These are phyloP conservation scores for Rhizopus stolonifer DNA, from an alignment of 371 early-diverging fungal species.

Conservation along the genomic window DNA sequence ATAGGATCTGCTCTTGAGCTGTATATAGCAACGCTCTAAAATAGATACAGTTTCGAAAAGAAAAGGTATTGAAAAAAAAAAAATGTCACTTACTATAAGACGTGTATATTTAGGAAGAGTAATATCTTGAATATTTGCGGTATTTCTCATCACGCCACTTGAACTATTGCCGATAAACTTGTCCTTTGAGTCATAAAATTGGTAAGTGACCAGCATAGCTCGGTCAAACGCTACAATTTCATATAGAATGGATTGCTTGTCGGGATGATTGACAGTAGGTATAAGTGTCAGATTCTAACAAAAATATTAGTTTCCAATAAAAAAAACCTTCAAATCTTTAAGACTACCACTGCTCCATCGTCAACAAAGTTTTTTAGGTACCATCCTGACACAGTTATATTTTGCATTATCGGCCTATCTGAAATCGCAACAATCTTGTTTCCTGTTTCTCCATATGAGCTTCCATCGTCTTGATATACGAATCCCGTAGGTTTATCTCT, in stretches of 20 bases:
- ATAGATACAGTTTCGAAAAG: neutral
- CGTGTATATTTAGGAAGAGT: constrained; percentile 41
- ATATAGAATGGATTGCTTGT: constrained; percentile 42
- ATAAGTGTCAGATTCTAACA: constrained; percentile 44
- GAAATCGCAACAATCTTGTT: constrained; percentile 37
- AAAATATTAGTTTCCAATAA: neutral
- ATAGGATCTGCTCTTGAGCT: constrained; percentile 46
- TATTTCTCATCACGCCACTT: constrained; percentile 35
- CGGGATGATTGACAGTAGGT: constrained; percentile 34
- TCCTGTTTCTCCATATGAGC: constrained; percentile 25
- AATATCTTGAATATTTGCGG: constrained; percentile 32
- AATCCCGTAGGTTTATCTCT: constrained; percentile 31
- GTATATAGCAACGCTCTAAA: constrained; percentile 36
- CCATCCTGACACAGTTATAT: constrained; percentile 33
- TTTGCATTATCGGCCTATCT: constrained; percentile 38
- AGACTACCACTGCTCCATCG: constrained; percentile 41
- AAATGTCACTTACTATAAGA: constrained; percentile 24
- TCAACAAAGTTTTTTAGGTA: constrained; percentile 49
- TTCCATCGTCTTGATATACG: constrained; percentile 41
- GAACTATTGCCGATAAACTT: constrained; percentile 30
- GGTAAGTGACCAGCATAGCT: constrained; percentile 39
- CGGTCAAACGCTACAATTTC: constrained; percentile 37
- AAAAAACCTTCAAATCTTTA: neutral
- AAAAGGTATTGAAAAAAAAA: neutral
- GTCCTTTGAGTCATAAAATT: constrained; percentile 28